A percentile compares a stretch with the other conserved stretches of the same genome.
Conservation (phyloP, 176 grass and related monocot genomes). For the Oryza nivara region DNA sequence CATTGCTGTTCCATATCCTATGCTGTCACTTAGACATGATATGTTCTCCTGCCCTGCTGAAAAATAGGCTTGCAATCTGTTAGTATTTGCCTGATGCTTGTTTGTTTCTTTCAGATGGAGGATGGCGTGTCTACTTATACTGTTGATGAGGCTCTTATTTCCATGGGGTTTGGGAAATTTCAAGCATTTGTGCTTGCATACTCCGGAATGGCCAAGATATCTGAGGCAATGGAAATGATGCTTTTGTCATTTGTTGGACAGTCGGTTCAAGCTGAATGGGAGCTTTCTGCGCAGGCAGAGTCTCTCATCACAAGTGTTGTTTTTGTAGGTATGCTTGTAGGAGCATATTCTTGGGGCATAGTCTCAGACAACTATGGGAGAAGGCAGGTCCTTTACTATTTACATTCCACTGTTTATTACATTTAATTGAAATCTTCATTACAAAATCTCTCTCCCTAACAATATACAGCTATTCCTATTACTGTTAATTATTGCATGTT, state of each 20-base stretch:
- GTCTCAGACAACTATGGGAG: slow-evolving; percentile 93
- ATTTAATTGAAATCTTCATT: background rate
- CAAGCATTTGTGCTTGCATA: slow-evolving; percentile 87
- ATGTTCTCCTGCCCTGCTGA: background rate
- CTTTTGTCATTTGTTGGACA: slow-evolving; percentile 94
- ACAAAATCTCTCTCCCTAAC: background rate
- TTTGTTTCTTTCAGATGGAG: slow-evolving; percentile 70
- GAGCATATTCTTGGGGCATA: slow-evolving; percentile 90
- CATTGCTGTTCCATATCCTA: background rate
- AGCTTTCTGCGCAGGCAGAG: slow-evolving; percentile 78
- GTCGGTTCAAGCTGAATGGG: slow-evolving; percentile 86
- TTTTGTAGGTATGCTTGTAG: slow-evolving; percentile 91
- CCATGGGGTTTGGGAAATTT: slow-evolving; percentile 91
- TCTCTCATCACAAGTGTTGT: slow-evolving; percentile 94
- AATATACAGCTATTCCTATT: background rate
- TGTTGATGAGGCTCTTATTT: slow-evolving; percentile 82
- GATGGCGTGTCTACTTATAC: slow-evolving; percentile 69
- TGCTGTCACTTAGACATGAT: background rate
- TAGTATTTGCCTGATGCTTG: background rate
- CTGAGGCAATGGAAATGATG: slow-evolving; percentile 99
- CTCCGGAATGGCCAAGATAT: slow-evolving; percentile 92
- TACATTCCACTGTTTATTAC: background rate
- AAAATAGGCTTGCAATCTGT: background rate
- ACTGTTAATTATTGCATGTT: background rate
- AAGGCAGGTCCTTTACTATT: slow-evolving; percentile 56